Base-by-base conservation (phyloP, 1,284 basidiomycete genomes). In the Phlebopus sp. region DNA sequence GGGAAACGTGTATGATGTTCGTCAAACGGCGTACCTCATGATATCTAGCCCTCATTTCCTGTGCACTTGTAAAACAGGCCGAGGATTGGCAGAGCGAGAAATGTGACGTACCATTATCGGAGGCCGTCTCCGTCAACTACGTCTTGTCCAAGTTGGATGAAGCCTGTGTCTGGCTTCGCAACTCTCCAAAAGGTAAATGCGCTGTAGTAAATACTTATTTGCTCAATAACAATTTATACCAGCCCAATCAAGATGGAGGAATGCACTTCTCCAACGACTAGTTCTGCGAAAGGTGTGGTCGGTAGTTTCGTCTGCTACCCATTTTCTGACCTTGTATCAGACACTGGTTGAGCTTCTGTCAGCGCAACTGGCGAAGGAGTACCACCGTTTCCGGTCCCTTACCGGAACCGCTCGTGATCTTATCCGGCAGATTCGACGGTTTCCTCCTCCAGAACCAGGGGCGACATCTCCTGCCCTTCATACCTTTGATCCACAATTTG, bases 31-130 rank as follows among this genome's bases (percentile, higher is more conserved):
- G 43, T 49, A 38, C 45, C 52, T 25, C 50, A 35, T 44, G 50
- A 17, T 36, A 42, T 53, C 41, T 50, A 40, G 35, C 44, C 37
- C 50, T 56, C 49, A 21, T 41, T 41, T 55, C 42, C 32, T 25
- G 50, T 55, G 25, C 40, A 10, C 37, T 21, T 46, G 41, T 57
- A 50, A 42, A n/a, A 44, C 61, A 91, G 87, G 76, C 82, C 46
- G 93, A 97, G 73, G 93, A 95, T 60, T 90, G 86, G 79, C 86
- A 90, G 63, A 78, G 84, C 47, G 92, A 95, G 56, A 92, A 93
- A 69, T 87, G 84, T 57, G 91, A 92, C 15, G 74, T 92, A 0
- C 82, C 83, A 0, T 70, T 94, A n/a, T 70, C 84, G 17, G 90
- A 95, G 66, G 75, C 76, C 2, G 69, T 86, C 25, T 77, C 81